Conservation (phyloP, 768 basidiomycete genomes). For the Chlorophyllum brunneum region DNA sequence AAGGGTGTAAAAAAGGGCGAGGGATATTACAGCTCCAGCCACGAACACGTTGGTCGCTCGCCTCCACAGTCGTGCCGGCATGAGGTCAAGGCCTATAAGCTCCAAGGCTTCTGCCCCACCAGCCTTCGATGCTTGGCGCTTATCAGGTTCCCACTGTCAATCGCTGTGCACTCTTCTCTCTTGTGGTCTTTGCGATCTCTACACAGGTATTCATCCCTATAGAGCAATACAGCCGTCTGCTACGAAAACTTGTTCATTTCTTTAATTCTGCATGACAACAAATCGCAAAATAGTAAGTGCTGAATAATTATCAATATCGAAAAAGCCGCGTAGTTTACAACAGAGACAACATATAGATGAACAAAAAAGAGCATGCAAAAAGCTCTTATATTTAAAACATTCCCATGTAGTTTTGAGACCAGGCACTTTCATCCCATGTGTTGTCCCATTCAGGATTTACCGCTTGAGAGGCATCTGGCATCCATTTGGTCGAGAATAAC, state of each 20-base stretch:
- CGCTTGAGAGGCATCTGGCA: conserved; percentile 10
- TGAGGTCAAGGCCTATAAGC: neutral
- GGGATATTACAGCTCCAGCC: neutral
- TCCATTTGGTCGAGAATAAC: conserved; percentile 11
- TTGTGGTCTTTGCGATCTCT: too few species aligned
- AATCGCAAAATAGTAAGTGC: too few species aligned
- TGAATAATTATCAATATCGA: too few species aligned
- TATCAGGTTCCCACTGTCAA: neutral
- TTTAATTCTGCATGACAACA: too few species aligned
- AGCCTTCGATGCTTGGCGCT: neutral
- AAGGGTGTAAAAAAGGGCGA: neutral
- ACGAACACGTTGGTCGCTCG: neutral
- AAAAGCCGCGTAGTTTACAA: too few species aligned
- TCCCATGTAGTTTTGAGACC: conserved; percentile 8
- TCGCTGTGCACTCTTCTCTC: too few species aligned
- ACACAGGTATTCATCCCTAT: too few species aligned
- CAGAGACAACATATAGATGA: too few species aligned
- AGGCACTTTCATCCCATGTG: conserved; percentile 7
- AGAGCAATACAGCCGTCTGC: too few species aligned
- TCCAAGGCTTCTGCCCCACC: neutral
- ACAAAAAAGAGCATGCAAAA: neutral
- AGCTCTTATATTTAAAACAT: neutral
- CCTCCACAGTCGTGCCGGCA: conserved; percentile 1
- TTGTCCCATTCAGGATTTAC: conserved; percentile 7
- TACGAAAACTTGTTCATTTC: too few species aligned